Evolutionary conservation across 75 land plant species (phyloP), one percentile per base, ranked within the genome.

Genomic region (Pinus taeda): DNA sequence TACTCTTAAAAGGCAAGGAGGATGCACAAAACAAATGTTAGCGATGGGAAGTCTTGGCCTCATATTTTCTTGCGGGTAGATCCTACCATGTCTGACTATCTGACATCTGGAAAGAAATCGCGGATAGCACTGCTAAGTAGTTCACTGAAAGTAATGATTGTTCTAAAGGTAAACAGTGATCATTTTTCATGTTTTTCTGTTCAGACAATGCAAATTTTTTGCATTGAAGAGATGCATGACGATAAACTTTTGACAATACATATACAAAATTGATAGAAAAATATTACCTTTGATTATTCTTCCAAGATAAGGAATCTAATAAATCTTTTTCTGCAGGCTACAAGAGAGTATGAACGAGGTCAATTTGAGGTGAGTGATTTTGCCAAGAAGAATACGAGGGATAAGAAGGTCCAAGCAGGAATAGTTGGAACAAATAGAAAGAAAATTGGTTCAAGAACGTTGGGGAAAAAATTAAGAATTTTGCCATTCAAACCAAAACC

Each of bases 91-190:
- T 83, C 83, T 59, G 83, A 88, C 71, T 90, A 90, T 63, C 78
- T 94, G 62, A 92, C 88, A 59, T 86, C 93, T 13, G 90, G 93
- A 57, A 88, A 86, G 80, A 81, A 78, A 76, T 90, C 88, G 63
- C 91, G 84, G 71, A 80, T 90, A 4, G 93, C 85, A 59, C 72
- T 81, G 42, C 76, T 94, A 59, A 77, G 90, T 49, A 89, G 86
- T 75, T 83, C 92, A 17, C 90, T 94, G 57, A 92, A 86, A 83
- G 92, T 92, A 14, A 78, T 86, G 87, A 87, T 94, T 60, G 77
- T 83, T 76, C 37, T 94, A 62, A 85, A 92, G 97, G 94, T 90
- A 81, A 33, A 22, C 42, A 22, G 57, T 45, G 15, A 24, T 49
- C 56, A 45, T n/a, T 8, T 49, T 71, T 45, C 24, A 22, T 49